phyloP scores from a whole-genome alignment of 345 rosid genomes.

The Citrus australasica region DNA sequence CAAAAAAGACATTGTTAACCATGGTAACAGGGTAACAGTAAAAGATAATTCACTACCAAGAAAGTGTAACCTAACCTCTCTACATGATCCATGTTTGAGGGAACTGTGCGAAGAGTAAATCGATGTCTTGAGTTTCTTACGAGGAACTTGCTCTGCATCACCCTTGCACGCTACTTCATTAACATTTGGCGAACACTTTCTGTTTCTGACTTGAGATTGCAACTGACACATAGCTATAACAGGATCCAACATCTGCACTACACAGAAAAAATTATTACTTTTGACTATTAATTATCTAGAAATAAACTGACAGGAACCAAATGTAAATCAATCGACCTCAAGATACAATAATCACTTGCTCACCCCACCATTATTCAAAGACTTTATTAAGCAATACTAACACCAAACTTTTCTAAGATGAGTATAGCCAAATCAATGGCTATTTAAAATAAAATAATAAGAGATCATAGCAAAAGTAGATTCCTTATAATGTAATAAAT shows the following conservation, averaged over 20 bases:
- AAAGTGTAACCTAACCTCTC: slow-evolving; percentile 24
- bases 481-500: background rate
- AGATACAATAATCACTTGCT: no score
- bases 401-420: background rate
- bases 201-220: slow-evolving; percentile 25
- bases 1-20: background rate
- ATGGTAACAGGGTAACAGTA: background rate
- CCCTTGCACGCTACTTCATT: slow-evolving; percentile 4
- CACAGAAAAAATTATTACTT: background rate
- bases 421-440: background rate
- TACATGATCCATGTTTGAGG: slow-evolving; percentile 17
- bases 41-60: background rate
- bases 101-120: slow-evolving; percentile 24
- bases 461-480: background rate
- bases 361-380: no score
- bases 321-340: no score
- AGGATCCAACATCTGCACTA: slow-evolving; percentile 48
- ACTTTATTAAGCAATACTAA: background rate
- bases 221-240: slow-evolving; percentile 33
- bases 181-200: slow-evolving; percentile 10
- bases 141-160: slow-evolving; percentile 14
- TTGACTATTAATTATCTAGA: background rate
- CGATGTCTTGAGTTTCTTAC: slow-evolving; percentile 30
- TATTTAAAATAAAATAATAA: background rate
- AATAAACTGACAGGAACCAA: background rate